Evolutionary conservation across 148 eudicot species (phyloP).

Genomic region (Polygonum maritimum): DNA sequence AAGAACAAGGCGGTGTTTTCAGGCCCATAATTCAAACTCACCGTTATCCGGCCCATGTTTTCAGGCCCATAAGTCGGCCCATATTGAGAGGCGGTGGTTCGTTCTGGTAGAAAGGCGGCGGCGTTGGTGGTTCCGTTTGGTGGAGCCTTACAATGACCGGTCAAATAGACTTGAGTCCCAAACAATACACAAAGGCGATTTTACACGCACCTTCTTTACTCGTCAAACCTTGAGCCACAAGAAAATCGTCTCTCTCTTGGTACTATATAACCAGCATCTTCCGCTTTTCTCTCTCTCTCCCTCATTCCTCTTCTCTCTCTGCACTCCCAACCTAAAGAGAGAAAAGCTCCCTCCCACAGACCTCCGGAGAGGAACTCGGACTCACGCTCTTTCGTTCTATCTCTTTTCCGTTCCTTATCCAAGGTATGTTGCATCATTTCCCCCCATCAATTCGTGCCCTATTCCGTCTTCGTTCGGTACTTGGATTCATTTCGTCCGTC

Average conservation of each 20-base stretch:
- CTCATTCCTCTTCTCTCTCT: neutral
- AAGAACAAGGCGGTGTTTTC: too few species aligned
- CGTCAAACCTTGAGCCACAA: constrained; percentile 1
- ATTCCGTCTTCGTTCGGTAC: neutral
- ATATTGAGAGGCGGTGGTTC: neutral
- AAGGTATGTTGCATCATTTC: neutral
- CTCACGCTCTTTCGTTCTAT: neutral
- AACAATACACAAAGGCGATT: too few species aligned
- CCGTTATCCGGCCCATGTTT: too few species aligned
- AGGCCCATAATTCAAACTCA: too few species aligned
- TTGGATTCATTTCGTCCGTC: neutral
- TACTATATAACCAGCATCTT: neutral
- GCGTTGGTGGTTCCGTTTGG: neutral
- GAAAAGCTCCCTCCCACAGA: constrained; percentile 3
- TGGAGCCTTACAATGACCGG: neutral
- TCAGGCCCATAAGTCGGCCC: neutral
- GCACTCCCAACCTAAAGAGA: neutral
- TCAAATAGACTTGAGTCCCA: neutral
- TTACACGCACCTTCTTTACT: neutral
- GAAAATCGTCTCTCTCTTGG: neutral
- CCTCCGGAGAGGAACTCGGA: neutral
- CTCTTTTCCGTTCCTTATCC: neutral
- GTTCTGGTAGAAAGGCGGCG: neutral
- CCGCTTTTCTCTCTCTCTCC: neutral
- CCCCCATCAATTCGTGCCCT: neutral